These are phyloP conservation scores for Apiospora phragmitis DNA, from an alignment of 2,329 filamentous ascomycete genomes.

Conservation along the genomic window DNA sequence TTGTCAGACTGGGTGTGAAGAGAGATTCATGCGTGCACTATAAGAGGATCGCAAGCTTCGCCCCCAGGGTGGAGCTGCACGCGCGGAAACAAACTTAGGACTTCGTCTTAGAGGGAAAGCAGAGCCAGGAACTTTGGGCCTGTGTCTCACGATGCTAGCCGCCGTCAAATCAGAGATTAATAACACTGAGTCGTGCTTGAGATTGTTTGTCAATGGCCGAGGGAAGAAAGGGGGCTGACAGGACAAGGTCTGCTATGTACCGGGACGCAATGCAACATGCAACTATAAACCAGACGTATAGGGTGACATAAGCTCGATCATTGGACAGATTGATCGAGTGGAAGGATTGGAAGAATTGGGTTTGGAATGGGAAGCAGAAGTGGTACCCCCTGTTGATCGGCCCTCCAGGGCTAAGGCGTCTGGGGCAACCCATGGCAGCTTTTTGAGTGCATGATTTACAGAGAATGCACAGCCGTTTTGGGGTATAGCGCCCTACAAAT, in stretches of 20 bases:
- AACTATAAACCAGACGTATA: neutral
- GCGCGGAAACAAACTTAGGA: constrained; percentile 5
- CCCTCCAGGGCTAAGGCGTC: neutral
- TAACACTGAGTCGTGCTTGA: neutral
- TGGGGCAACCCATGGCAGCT: neutral
- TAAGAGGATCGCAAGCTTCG: neutral
- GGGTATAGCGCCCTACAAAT: neutral
- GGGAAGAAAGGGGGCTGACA: neutral
- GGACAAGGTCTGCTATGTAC: neutral
- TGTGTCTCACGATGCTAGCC: constrained; percentile 5
- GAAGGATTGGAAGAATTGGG: neutral
- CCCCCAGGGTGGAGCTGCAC: constrained; percentile 4
- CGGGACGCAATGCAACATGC: neutral
- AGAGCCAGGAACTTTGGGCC: neutral
- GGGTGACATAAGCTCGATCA: neutral
- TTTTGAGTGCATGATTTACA: neutral
- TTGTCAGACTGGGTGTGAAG: constrained; percentile 4
- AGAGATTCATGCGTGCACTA: neutral
- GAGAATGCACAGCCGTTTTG: neutral
- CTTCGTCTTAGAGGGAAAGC: neutral
- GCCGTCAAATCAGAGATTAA: neutral
- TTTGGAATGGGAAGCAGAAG: neutral
- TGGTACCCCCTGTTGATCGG: neutral
- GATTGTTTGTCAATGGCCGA: neutral
- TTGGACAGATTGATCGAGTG: neutral